phyloP scores from a whole-genome alignment of 768 basidiomycete species.

The Lactifluus volemus region DNA sequence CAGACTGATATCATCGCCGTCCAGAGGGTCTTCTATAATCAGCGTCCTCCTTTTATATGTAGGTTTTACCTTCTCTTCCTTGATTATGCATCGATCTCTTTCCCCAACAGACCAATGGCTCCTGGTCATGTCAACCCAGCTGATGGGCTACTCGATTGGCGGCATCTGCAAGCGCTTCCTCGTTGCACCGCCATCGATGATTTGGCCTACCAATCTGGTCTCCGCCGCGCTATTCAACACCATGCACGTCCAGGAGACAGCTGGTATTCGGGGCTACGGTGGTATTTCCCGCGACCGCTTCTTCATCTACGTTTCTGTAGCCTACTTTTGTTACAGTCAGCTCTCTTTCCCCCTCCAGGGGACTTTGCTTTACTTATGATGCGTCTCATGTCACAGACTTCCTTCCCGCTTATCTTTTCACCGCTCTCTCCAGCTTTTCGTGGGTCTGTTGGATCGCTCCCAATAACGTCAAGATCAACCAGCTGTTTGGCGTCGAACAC shows the following conservation, averaged over 20 bases:
- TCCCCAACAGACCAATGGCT: constrained; percentile 28
- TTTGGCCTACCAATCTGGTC: constrained; percentile 38
- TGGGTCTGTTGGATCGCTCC: constrained; percentile 66
- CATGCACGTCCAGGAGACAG: constrained; percentile 30
- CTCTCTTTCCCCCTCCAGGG: constrained; percentile 70
- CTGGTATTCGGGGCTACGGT: constrained; percentile 35
- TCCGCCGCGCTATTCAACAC: constrained; percentile 40
- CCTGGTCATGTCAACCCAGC: constrained; percentile 34
- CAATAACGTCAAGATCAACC: constrained; percentile 58
- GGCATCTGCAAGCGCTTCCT: constrained; percentile 38
- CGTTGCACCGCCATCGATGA: constrained; percentile 36
- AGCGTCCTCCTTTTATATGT: constrained; percentile 30
- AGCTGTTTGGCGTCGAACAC: constrained; percentile 57
- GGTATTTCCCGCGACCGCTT: constrained; percentile 47
- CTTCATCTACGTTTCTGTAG: constrained; percentile 37
- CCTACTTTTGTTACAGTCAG: constrained; percentile 36
- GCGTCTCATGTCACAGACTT: background rate
- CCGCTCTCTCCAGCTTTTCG: constrained; percentile 30
- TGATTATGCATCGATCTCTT: background rate
- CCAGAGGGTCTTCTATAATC: constrained; percentile 38
- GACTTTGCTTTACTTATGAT: constrained; percentile 26
- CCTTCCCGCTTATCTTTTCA: constrained; percentile 11
- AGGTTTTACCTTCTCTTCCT: background rate
- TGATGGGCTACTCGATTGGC: constrained; percentile 36
- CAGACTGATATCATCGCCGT: constrained; percentile 39